phyloP scores from a whole-genome alignment of 495 filamentous ascomycete species.

The Astrothelium macrocarpum region DNA sequence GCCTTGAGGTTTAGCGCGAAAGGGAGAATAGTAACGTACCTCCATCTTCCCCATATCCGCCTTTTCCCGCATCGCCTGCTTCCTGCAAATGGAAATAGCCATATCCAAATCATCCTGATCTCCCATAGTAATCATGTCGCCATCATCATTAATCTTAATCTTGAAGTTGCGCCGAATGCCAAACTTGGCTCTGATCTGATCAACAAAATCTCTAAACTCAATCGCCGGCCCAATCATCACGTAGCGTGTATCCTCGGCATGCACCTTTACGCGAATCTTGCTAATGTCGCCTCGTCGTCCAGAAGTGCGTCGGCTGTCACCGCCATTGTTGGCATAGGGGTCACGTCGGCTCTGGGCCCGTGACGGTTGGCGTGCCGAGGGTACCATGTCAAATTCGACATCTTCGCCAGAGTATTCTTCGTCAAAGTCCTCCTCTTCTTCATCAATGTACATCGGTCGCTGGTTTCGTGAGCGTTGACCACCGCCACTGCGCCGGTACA shows the following conservation, averaged over 20 bases:
- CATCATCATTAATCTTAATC: slow-evolving; percentile 76
- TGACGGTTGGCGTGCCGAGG: slow-evolving; percentile 16
- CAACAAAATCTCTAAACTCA: slow-evolving; percentile 66
- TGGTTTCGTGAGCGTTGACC: slow-evolving; percentile 16
- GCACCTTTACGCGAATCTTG: slow-evolving; percentile 82
- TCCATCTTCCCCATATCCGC: slow-evolving; percentile 91
- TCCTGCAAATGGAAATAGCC: slow-evolving; percentile 57
- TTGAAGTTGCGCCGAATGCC: slow-evolving; percentile 58
- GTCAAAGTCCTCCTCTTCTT: slow-evolving; percentile 25
- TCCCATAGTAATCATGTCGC: slow-evolving; percentile 92
- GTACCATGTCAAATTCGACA: slow-evolving; percentile 75
- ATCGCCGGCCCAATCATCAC: slow-evolving; percentile 70
- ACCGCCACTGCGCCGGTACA: slow-evolving; percentile 44
- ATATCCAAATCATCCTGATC: slow-evolving; percentile 95
- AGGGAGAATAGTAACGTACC: slow-evolving; percentile 37
- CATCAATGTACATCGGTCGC: slow-evolving; percentile 44
- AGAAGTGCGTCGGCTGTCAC: slow-evolving; percentile 11
- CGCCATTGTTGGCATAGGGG: slow-evolving; percentile 25
- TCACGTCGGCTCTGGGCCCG: slow-evolving; percentile 18
- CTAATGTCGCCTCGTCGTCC: slow-evolving; percentile 37
- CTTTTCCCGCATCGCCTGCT: slow-evolving; percentile 59
- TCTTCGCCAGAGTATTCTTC: slow-evolving; percentile 1
- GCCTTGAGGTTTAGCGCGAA: background rate
- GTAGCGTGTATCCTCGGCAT: slow-evolving; percentile 85
- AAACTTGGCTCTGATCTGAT: slow-evolving; percentile 76